These are phyloP conservation scores for Prunus padus DNA, from an alignment of 306 rosid genomes.

Conservation along the genomic window DNA sequence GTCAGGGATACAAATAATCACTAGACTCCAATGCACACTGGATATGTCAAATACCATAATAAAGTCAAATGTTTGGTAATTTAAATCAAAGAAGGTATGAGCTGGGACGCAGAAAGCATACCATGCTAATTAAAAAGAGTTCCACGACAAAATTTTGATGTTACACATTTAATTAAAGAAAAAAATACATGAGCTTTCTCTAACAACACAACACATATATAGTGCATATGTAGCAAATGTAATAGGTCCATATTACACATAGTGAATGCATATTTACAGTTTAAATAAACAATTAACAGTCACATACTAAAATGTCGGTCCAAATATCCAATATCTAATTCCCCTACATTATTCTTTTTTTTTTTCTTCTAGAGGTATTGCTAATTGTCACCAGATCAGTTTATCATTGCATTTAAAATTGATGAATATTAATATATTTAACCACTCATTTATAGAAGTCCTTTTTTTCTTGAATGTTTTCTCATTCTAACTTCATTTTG, in stretches of 20 bases:
- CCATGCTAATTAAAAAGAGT: background rate
- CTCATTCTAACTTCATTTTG: background rate
- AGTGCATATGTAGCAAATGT: background rate
- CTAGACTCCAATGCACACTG: conserved; percentile 97
- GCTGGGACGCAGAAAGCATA: background rate
- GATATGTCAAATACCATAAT: conserved; percentile 29
- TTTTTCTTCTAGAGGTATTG: background rate
- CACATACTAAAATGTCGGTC: background rate
- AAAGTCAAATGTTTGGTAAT: conserved; percentile 12
- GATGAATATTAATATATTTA: conserved; percentile 2
- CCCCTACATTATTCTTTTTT: background rate
- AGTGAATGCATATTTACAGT: background rate
- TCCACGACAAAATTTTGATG: background rate
- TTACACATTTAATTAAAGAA: background rate
- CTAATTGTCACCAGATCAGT: background rate
- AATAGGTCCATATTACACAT: no score
- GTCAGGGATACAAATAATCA: conserved; percentile 82
- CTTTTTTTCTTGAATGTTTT: background rate
- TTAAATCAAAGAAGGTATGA: conserved; percentile 16
- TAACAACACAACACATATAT: background rate
- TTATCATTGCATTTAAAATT: background rate
- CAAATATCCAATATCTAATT: background rate
- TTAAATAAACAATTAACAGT: background rate
- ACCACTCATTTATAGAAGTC: background rate
- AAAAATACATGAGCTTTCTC: background rate